These are phyloP conservation scores for Arthroderma sp. DNA, from an alignment of 2,329 filamentous ascomycete genomes.

Conservation along the genomic window DNA sequence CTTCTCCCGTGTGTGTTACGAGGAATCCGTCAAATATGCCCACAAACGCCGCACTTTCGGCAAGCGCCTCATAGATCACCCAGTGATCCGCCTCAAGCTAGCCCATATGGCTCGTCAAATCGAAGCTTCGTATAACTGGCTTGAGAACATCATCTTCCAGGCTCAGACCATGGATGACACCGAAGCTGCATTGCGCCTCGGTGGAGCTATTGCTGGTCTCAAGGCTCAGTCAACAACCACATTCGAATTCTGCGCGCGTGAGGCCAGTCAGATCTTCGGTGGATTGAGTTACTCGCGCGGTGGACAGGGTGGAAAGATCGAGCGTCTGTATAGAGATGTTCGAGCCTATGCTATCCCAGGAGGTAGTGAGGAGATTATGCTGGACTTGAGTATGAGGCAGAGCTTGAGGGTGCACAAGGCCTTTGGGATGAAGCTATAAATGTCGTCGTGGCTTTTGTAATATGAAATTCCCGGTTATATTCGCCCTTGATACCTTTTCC, in stretches of 20 bases:
- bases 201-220: conserved; percentile 80
- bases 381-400: conserved; percentile 89
- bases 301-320: conserved; percentile 89
- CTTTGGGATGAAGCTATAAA: conserved; percentile 87
- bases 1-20: conserved; percentile 92
- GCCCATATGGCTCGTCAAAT: conserved; percentile 98
- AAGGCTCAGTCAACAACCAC: conserved; percentile 91
- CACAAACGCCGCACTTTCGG: conserved; percentile 96
- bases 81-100: conserved; percentile 93
- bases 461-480: conserved; percentile 1
- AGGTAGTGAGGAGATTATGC: conserved; percentile 96
- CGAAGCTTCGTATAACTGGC: conserved; percentile 92
- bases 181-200: conserved; percentile 90
- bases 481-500: neutral
- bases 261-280: conserved; percentile 95
- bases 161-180: conserved; percentile 85
- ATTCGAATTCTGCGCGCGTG: conserved; percentile 94
- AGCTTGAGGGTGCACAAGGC: conserved; percentile 76
- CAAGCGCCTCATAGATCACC: conserved; percentile 91
- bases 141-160: conserved; percentile 90
- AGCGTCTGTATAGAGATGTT: conserved; percentile 88
- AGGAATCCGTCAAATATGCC: conserved; percentile 91
- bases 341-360: conserved; percentile 93
- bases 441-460: too few species aligned
- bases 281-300: conserved; percentile 84